Evolutionary conservation across 2,329 filamentous ascomycete genomes (phyloP).

Genomic region (Sphaerulina populicola): DNA sequence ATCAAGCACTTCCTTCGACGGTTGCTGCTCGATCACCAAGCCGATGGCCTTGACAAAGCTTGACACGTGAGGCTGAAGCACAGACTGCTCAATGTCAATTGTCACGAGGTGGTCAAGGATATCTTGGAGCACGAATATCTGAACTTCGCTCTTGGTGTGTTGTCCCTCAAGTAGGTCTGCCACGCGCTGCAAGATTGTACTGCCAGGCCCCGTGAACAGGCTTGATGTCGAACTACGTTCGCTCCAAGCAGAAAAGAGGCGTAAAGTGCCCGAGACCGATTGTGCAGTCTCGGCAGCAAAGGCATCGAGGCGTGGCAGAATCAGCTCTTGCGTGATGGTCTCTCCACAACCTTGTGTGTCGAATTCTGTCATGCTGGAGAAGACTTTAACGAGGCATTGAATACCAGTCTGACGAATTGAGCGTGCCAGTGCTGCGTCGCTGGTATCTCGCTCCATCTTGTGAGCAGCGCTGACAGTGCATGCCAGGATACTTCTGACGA

Average conservation of each 20-base stretch:
- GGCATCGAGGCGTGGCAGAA: slow-evolving; percentile 68
- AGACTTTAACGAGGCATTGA: slow-evolving; percentile 72
- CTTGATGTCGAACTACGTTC: slow-evolving; percentile 56
- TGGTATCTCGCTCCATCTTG: slow-evolving; percentile 24
- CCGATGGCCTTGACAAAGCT: slow-evolving; percentile 51
- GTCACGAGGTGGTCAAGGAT: slow-evolving; percentile 64
- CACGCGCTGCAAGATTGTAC: slow-evolving; percentile 56
- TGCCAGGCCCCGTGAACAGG: slow-evolving; percentile 59
- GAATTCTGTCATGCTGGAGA: slow-evolving; percentile 61
- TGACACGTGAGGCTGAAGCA: slow-evolving; percentile 60
- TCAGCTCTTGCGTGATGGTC: slow-evolving; percentile 62
- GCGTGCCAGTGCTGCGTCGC: slow-evolving; percentile 52
- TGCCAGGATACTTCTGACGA: slow-evolving; percentile 72
- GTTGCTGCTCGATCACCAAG: slow-evolving; percentile 48
- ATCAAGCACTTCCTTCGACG: slow-evolving; percentile 67
- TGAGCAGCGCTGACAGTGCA: slow-evolving; percentile 49
- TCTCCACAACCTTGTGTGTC: slow-evolving; percentile 65
- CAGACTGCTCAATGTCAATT: slow-evolving; percentile 47
- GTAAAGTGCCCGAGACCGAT: slow-evolving; percentile 73
- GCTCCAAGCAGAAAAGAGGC: slow-evolving; percentile 75
- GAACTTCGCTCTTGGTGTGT: slow-evolving; percentile 79
- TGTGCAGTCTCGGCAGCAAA: slow-evolving; percentile 81
- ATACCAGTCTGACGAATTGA: slow-evolving; percentile 63
- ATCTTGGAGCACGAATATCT: slow-evolving; percentile 64
- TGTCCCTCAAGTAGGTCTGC: slow-evolving; percentile 62